A percentile compares a stretch with the other conserved stretches of the same genome.
Conservation (phyloP, 1,284 basidiomycete genomes). For the Cryptococcus sp. region DNA sequence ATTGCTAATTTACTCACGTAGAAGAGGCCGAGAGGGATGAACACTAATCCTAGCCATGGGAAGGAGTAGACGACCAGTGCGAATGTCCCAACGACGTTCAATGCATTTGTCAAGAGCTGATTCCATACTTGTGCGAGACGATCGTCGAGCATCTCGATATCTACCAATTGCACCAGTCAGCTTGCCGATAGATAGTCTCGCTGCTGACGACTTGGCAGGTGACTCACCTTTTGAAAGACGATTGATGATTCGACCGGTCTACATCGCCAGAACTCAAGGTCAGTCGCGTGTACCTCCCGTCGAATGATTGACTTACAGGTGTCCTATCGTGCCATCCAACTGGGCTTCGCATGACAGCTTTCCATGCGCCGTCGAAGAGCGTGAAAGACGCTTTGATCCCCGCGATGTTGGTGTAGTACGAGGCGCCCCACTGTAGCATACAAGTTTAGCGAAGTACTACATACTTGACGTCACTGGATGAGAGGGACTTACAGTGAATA, state of each 20-base stretch:
- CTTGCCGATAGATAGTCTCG: no score
- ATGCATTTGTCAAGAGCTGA: slow-evolving; percentile 14
- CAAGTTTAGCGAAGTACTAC: neutral
- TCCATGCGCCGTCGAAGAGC: slow-evolving; percentile 32
- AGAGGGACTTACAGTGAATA: slow-evolving; percentile 14
- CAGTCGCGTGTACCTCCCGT: neutral
- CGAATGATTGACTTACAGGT: slow-evolving; percentile 19
- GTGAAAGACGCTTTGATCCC: slow-evolving; percentile 32
- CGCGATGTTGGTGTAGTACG: slow-evolving; percentile 25
- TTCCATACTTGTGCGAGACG: slow-evolving; percentile 15
- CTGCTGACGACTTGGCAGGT: neutral
- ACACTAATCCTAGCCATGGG: slow-evolving; percentile 28
- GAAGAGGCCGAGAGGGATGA: slow-evolving; percentile 31
- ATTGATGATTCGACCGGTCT: slow-evolving; percentile 63
- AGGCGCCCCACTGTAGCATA: slow-evolving; percentile 15
- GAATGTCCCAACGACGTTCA: slow-evolving; percentile 29
- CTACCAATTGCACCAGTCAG: slow-evolving; percentile 7
- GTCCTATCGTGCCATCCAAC: slow-evolving; percentile 36
- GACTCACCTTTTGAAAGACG: slow-evolving; percentile 58
- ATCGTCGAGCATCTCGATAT: slow-evolving; percentile 39
- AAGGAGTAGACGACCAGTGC: slow-evolving; percentile 34
- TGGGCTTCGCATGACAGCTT: slow-evolving; percentile 32
- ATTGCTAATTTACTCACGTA: slow-evolving; percentile 16
- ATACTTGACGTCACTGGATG: neutral
- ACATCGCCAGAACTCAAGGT: neutral